Base-by-base conservation (phyloP, 1,284 basidiomycete genomes). In the Trichosporon coremiiforme region DNA sequence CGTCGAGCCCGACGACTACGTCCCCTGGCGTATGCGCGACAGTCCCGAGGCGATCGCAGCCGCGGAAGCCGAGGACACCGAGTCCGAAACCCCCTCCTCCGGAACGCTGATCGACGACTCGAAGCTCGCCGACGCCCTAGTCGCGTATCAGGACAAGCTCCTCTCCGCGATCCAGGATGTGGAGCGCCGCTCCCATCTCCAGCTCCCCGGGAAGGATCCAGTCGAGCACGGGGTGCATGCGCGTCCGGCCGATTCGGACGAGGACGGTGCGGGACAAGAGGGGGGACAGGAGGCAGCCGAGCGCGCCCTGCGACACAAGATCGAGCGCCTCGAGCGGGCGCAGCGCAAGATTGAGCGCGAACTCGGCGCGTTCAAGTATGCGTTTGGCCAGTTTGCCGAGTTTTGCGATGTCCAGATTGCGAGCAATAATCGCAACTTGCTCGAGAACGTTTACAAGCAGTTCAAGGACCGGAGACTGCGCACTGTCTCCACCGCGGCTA, bases 81-180 rank as follows among this genome's bases (percentile, higher is more conserved):
- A 36, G n/a, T 3, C 67, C 29, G 41, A 45, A 3, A 6, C 41
- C 5, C 62, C 38, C 0, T 55, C 45, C 12, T 66, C 82, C 10
- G 57, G 57, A 17, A 33, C 57, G 7, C 2, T 33, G 15, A n/a
- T 62, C 29, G 57, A 62, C 29, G 80, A 83, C 69, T 74, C 78
- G 2, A 71, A 75, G 4, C 73, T 84, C 9, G 80, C 82, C 4
- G 83, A 84, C 66, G 79, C 82, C 1, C 68, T 84, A 2, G 80
- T 85, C 17, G 73, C 65, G n/a, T 84, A 84, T 68, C 83, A 84
- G 70, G 77, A 77, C 70, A 74, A 73, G n/a, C 73, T 84, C 15
- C 71, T 83, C n/a, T 60, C 67, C 3, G 78, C 80, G 7, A 79
- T 84, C 55, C 4, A 60, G 65, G 53, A 66, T 8, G 41, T 45